A percentile compares a stretch with the other conserved stretches of the same genome.
Conservation (phyloP, 2,329 filamentous ascomycete species). For the Aspergillus ibericus region DNA sequence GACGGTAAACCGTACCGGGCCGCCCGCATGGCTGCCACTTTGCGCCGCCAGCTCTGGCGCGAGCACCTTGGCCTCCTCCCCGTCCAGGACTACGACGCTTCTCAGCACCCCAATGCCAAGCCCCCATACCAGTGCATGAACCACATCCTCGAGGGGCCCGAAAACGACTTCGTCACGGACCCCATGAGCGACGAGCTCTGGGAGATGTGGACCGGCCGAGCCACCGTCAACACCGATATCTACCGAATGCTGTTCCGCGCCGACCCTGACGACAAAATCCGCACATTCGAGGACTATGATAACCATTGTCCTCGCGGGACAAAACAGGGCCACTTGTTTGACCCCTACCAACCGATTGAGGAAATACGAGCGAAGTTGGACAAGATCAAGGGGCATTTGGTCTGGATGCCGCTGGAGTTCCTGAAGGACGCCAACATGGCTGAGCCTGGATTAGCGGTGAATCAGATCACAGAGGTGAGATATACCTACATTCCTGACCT, state of each 20-base stretch:
- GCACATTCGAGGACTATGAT: slow-evolving; percentile 88
- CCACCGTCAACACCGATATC: slow-evolving; percentile 74
- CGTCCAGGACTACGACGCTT: slow-evolving; percentile 67
- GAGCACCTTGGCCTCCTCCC: slow-evolving; percentile 86
- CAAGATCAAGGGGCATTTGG: slow-evolving; percentile 80
- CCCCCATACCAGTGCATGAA: slow-evolving; percentile 72
- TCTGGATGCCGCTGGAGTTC: slow-evolving; percentile 94
- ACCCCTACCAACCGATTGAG: slow-evolving; percentile 69
- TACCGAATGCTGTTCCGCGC: slow-evolving; percentile 81
- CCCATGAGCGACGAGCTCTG: slow-evolving; percentile 69
- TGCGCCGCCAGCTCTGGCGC: slow-evolving; percentile 82
- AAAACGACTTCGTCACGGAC: slow-evolving; percentile 70
- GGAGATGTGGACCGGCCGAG: slow-evolving; percentile 70
- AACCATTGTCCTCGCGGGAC: slow-evolving; percentile 68
- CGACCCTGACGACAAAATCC: slow-evolving; percentile 87
- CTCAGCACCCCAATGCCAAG: slow-evolving; percentile 71
- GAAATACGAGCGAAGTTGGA: slow-evolving; percentile 75
- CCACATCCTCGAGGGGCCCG: slow-evolving; percentile 67
- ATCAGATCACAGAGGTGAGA: slow-evolving; percentile 82
- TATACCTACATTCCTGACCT: neutral
- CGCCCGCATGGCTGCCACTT: slow-evolving; percentile 72
- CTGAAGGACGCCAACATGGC: slow-evolving; percentile 83
- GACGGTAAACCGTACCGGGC: slow-evolving; percentile 70
- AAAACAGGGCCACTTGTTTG: slow-evolving; percentile 84
- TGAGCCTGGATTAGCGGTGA: slow-evolving; percentile 82